Percentiles rank a stretch among this genome's conserved stretches.
Evolutionary conservation across 2,329 filamentous ascomycete species (phyloP).

Genomic region (Ceratocystis harringtonii): DNA sequence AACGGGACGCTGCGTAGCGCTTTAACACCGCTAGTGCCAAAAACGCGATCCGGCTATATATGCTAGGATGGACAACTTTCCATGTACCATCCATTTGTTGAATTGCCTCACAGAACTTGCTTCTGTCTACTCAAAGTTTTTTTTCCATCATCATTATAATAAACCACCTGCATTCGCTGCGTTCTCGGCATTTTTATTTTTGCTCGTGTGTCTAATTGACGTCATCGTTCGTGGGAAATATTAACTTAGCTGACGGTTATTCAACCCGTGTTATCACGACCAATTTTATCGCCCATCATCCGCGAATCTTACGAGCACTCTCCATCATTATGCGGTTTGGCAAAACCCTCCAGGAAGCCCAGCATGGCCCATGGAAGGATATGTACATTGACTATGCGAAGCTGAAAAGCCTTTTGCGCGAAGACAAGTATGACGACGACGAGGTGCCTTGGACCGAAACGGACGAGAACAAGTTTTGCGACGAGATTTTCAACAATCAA

Average conservation of each 20-base stretch:
- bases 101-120: neutral
- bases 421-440: slow-evolving; percentile 50
- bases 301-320: neutral
- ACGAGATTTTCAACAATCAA: slow-evolving; percentile 87
- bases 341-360: slow-evolving; percentile 63
- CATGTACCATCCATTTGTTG: neutral
- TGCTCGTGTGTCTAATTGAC: neutral
- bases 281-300: neutral
- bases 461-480: slow-evolving; percentile 85
- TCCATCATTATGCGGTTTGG: slow-evolving; percentile 68
- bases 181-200: neutral
- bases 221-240: neutral
- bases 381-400: slow-evolving; percentile 93
- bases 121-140: neutral
- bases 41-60: slow-evolving; percentile 6
- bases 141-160: neutral
- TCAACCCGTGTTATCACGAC: neutral
- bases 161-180: neutral
- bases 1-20: neutral
- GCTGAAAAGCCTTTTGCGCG: slow-evolving; percentile 76
- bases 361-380: slow-evolving; percentile 78
- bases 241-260: neutral
- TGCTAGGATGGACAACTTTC: neutral
- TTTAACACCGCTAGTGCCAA: slow-evolving; percentile 1
- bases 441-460: slow-evolving; percentile 72